Conservation (phyloP, 2,329 filamentous ascomycete species). For the Trichophyton verrucosum region DNA sequence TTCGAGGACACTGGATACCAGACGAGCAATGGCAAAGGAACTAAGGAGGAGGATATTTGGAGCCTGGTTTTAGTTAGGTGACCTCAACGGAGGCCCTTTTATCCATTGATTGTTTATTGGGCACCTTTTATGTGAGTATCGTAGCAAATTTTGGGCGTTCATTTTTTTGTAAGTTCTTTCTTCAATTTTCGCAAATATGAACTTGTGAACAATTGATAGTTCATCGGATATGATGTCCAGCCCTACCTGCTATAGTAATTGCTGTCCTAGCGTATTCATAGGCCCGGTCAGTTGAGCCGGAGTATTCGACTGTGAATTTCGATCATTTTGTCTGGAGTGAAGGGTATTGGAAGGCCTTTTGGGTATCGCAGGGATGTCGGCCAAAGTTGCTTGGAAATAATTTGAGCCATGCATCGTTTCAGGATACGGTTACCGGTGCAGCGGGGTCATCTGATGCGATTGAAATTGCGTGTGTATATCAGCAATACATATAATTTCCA, state of each 20-base stretch:
- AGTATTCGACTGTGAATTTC: conserved; percentile 19
- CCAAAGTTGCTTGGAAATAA: conserved; percentile 26
- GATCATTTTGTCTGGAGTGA: conserved; percentile 25
- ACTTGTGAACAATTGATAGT: neutral
- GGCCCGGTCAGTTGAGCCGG: conserved; percentile 17
- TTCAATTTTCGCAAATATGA: neutral
- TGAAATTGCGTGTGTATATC: conserved; percentile 31
- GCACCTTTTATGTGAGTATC: neutral
- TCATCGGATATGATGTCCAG: neutral
- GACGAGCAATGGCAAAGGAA: conserved; percentile 41
- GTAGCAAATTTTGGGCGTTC: neutral
- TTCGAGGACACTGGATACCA: conserved; percentile 39
- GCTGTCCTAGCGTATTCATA: too few relatives aligned
- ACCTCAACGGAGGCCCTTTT: neutral
- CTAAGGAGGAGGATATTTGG: conserved; percentile 27
- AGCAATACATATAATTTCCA: conserved; percentile 17
- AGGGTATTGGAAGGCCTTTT: conserved; percentile 25
- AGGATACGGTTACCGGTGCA: conserved; percentile 22
- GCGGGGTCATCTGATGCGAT: conserved; percentile 26
- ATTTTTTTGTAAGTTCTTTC: neutral
- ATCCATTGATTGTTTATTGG: neutral
- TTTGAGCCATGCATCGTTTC: conserved; percentile 25
- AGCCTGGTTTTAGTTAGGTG: neutral
- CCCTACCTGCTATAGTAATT: neutral
- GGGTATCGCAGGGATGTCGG: conserved; percentile 28